phyloP scores from a whole-genome alignment of 2,329 filamentous ascomycete species.

The Colletotrichum sp. region DNA sequence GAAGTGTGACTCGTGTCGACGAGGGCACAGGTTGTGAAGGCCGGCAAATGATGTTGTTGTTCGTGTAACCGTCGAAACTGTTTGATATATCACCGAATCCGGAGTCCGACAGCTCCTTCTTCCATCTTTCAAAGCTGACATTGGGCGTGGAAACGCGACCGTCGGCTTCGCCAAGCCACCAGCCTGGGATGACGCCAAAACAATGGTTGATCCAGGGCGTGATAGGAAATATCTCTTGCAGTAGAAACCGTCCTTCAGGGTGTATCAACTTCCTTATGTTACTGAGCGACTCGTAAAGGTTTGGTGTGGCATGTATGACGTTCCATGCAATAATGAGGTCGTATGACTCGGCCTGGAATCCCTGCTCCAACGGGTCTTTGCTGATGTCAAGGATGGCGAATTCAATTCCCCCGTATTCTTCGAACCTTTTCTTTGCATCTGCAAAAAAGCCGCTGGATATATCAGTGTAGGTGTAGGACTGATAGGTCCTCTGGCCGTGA shows the following conservation, averaged over 20 bases:
- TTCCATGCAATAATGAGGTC: constrained; percentile 43
- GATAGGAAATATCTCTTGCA: constrained; percentile 31
- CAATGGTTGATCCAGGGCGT: constrained; percentile 31
- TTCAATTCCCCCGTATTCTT: constrained; percentile 21
- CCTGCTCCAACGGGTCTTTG: constrained; percentile 27
- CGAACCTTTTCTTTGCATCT: constrained; percentile 30
- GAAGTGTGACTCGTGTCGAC: not conserved
- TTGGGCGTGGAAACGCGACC: constrained; percentile 29
- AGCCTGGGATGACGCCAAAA: constrained; percentile 32
- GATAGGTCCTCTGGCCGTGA: not conserved
- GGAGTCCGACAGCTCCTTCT: constrained; percentile 26
- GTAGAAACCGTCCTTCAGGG: constrained; percentile 13
- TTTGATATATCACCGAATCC: constrained; percentile 27
- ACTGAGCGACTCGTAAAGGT: not conserved
- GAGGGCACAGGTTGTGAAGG: not conserved
- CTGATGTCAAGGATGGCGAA: constrained; percentile 34
- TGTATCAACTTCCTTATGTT: constrained; percentile 10
- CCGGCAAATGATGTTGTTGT: not conserved
- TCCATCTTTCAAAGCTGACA: constrained; percentile 28
- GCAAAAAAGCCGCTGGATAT: constrained; percentile 30
- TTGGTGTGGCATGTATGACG: constrained; percentile 42
- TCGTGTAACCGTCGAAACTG: not conserved
- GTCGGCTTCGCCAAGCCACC: constrained; percentile 39
- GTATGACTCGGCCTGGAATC: constrained; percentile 24
- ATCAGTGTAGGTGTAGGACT: constrained; percentile 33